phyloP scores from a whole-genome alignment of 148 eudicot species.

The Polygonum maritimum region DNA sequence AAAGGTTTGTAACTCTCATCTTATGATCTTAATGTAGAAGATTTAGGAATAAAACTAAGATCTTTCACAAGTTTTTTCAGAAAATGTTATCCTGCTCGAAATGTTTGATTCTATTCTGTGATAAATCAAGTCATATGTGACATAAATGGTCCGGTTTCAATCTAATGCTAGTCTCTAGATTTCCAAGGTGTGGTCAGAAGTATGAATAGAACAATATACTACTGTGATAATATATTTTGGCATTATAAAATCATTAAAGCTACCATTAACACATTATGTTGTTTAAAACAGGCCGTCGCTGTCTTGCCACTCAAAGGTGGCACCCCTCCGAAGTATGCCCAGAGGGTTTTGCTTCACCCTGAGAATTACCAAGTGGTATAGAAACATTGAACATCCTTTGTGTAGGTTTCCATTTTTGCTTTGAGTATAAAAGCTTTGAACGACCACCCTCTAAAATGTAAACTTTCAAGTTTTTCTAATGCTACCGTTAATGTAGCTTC shows the following conservation, averaged over 20 bases:
- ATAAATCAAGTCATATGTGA: neutral
- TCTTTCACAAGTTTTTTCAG: neutral
- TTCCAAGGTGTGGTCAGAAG: neutral
- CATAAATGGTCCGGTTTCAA: neutral
- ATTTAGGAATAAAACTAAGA: neutral
- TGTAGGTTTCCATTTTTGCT: neutral
- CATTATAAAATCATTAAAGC: neutral
- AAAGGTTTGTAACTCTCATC: slow-evolving; percentile 39
- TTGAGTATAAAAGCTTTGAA: neutral
- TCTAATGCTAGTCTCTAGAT: neutral
- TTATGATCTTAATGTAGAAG: neutral
- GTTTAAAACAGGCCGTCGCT: slow-evolving; percentile 46
- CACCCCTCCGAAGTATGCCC: slow-evolving; percentile 64
- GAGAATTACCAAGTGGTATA: slow-evolving; percentile 84
- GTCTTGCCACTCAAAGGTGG: slow-evolving; percentile 76
- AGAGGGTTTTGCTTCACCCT: slow-evolving; percentile 53
- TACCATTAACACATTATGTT: neutral
- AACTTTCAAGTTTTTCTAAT: neutral
- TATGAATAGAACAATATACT: neutral
- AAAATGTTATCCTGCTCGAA: neutral
- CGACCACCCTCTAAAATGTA: neutral
- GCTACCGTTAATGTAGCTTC: neutral
- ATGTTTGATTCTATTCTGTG: neutral
- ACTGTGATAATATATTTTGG: neutral
- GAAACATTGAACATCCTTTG: neutral